Base-by-base conservation (phyloP, 345 rosid species). In the Boechera retrofracta region DNA sequence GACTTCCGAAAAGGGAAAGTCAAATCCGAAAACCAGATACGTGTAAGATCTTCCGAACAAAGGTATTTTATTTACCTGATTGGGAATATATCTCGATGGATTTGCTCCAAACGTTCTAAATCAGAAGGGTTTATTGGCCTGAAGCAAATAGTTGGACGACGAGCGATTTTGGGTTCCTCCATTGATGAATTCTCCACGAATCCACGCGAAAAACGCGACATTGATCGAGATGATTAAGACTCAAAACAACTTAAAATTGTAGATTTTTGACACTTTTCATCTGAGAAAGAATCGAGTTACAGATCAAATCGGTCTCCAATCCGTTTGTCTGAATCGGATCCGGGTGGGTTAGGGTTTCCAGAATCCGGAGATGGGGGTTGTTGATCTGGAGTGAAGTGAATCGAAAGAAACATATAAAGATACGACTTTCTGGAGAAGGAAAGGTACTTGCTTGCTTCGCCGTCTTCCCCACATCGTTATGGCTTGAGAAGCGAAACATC, bases 61-160 rank as follows among this genome's bases (percentile, higher is more conserved):
- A 7, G 32, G 15, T 2, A 35, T 9, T 24, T 33, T 32, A 16
- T 42, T 39, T 73, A 90, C 98, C 97, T 90, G 35, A 92, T 91
- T 59, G 98, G 98, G 84, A 91, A 94, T 67, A 87, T 53, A 33
- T 91, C 90, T 5, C 85, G 75, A 74, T 94, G 98, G 69, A 91
- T 82, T 84, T 74, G 86, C 83, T 89, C 93, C 72, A 94, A 77
- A 67, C 84, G 84, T 71, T 76, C 87, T 81, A 90, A 85, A 85
- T 94, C 98, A 77, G 84, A 89, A 47, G 94, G 93, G 67, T 66
- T 83, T 76, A 90, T 77, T 32, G 91, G 86, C 80, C 98, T 83
- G 71, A 82, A 94, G 85, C 87, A 83, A 61, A 94, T 90, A 60
- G 77, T 83, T 52, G 94, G 87, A 80, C 80, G 84, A 81, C 71